These are phyloP conservation scores for Ophiorrhiza pumila DNA, from an alignment of 257 asterid genomes.

Conservation along the genomic window DNA sequence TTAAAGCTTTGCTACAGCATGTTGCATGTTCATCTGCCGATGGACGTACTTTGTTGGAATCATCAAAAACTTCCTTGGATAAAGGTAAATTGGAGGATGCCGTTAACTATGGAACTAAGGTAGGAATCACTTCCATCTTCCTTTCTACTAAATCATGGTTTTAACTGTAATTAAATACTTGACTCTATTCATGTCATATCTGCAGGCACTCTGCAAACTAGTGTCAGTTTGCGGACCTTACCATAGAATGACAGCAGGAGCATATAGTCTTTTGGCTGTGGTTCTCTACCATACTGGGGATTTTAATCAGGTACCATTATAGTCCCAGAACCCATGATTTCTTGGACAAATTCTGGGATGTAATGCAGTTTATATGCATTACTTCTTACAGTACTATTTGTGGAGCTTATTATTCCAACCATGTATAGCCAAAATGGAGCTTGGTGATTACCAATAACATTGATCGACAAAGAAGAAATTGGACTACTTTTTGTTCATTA, in stretches of 20 bases:
- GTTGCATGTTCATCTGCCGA: conserved; percentile 84
- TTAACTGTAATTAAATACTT: not conserved
- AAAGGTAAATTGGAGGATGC: conserved; percentile 86
- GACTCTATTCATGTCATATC: conserved; percentile 19
- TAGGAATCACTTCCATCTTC: conserved; percentile 11
- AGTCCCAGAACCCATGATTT: not conserved
- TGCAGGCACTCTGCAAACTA: conserved; percentile 70
- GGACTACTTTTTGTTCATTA: not conserved
- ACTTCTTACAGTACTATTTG: not conserved
- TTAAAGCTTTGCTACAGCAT: conserved; percentile 43
- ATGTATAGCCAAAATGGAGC: not conserved
- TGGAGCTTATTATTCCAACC: not conserved
- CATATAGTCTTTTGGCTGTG: conserved; percentile 78
- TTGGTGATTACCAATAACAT: not conserved
- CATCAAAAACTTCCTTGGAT: conserved; percentile 76
- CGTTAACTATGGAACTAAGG: conserved; percentile 77
- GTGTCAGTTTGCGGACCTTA: conserved; percentile 85
- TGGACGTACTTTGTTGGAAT: conserved; percentile 75
- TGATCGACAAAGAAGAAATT: not conserved
- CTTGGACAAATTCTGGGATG: not conserved
- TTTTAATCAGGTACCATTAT: conserved; percentile 61
- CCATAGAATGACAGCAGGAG: conserved; percentile 88
- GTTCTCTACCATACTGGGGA: conserved; percentile 87
- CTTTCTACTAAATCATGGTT: not conserved
- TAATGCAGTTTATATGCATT: not conserved